These are phyloP conservation scores for Talaromyces sp. DNA, from an alignment of 2,329 filamentous ascomycete genomes.

Conservation along the genomic window DNA sequence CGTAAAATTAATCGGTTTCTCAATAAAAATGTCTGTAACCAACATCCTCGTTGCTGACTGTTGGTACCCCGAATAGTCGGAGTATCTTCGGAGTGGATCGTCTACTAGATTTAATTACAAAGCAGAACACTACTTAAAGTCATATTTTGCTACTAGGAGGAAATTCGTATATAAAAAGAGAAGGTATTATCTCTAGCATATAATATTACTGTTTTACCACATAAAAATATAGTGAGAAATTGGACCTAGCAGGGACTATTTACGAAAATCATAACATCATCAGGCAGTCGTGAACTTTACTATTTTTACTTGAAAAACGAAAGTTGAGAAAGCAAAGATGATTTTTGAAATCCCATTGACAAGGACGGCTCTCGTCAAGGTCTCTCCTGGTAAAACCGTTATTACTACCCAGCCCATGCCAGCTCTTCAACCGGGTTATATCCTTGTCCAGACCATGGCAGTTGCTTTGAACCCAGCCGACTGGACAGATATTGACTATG, in stretches of 20 bases:
- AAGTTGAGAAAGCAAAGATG: neutral
- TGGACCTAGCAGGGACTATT: too few relatives aligned
- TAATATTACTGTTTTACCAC: neutral
- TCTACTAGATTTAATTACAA: neutral
- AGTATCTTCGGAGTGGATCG: neutral
- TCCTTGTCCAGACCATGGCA: neutral
- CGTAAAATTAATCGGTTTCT: neutral
- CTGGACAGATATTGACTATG: neutral
- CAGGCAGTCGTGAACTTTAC: neutral
- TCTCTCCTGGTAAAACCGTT: neutral
- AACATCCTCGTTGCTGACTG: neutral
- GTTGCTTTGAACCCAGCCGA: neutral
- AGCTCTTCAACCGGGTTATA: neutral
- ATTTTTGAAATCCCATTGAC: neutral
- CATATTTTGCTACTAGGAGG: neutral
- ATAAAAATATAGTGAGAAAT: neutral
- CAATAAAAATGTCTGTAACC: neutral
- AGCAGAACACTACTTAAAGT: neutral
- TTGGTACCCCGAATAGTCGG: neutral
- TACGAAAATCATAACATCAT: too few relatives aligned
- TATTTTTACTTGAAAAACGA: neutral
- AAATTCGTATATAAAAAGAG: neutral
- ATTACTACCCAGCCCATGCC: neutral
- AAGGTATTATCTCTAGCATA: neutral
- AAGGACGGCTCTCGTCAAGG: constrained; percentile 1